Percentiles rank a stretch among this genome's conserved stretches.
phyloP scores from a whole-genome alignment of 768 basidiomycete species.

The Chlorophyllum brunneum region DNA sequence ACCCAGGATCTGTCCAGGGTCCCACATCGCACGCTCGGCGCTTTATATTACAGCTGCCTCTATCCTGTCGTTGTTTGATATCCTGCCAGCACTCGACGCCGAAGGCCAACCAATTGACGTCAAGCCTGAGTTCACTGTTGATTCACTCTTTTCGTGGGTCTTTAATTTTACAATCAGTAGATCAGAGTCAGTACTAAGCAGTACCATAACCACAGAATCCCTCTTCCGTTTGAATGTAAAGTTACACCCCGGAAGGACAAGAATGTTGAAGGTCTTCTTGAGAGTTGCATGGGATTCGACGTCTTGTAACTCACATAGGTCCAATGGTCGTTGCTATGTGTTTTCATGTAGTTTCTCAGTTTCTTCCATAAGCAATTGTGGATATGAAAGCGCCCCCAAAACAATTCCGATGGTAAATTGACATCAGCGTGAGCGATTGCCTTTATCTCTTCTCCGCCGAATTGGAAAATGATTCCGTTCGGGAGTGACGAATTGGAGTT shows the following conservation, averaged over 20 bases:
- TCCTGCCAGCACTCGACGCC: conserved; percentile 12
- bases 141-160: conserved; percentile 6
- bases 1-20: conserved; percentile 11
- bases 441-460: too few relatives aligned
- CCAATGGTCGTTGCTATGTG: too few relatives aligned
- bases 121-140: background rate
- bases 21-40: background rate
- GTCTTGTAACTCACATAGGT: background rate
- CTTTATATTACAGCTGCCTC: conserved; percentile 5
- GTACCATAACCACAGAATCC: background rate
- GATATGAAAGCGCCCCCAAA: too few relatives aligned
- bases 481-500: too few relatives aligned
- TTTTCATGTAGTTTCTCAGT: too few relatives aligned
- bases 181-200: background rate
- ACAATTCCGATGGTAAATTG: too few relatives aligned
- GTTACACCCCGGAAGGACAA: conserved; percentile 1
- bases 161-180: background rate
- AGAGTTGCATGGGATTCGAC: background rate
- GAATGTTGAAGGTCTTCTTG: background rate
- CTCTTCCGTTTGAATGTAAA: background rate
- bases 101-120: conserved; percentile 1
- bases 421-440: too few relatives aligned
- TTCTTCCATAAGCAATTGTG: background rate
- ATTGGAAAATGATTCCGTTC: too few relatives aligned
- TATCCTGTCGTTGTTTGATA: conserved; percentile 17